These are phyloP conservation scores for Handroanthus guayacan DNA, from an alignment of 257 asterid species.

Conservation along the genomic window DNA sequence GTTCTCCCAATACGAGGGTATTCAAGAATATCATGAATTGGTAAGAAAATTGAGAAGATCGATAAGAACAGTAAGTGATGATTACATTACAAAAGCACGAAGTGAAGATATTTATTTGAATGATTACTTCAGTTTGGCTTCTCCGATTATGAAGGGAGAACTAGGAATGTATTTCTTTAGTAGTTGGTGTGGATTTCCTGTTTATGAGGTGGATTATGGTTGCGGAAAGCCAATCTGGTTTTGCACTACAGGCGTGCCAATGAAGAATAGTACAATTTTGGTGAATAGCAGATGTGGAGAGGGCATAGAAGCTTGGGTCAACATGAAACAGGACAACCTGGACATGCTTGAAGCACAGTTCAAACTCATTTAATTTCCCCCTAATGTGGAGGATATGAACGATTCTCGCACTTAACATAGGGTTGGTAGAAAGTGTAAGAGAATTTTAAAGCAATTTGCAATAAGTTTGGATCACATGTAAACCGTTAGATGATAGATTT, in stretches of 20 bases:
- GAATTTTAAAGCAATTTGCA: too few species aligned
- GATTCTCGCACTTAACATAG: too few species aligned
- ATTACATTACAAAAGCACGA: not conserved
- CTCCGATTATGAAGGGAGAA: not conserved
- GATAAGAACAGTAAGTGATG: constrained; percentile 1
- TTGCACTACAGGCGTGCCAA: constrained; percentile 37
- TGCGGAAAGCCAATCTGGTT: constrained; percentile 53
- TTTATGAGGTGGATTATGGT: constrained; percentile 53
- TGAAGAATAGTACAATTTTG: constrained; percentile 42
- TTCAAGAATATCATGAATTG: not conserved
- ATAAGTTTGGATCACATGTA: too few species aligned
- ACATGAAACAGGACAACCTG: constrained; percentile 38
- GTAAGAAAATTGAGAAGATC: not conserved
- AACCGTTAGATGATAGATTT: too few species aligned
- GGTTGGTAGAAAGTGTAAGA: too few species aligned
- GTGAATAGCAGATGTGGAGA: constrained; percentile 46
- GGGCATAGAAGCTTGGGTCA: constrained; percentile 55
- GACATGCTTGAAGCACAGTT: constrained; percentile 15
- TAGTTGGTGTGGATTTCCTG: constrained; percentile 56
- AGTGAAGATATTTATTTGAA: not conserved
- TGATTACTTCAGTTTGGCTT: not conserved
- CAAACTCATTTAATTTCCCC: not conserved
- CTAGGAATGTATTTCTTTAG: constrained; percentile 36
- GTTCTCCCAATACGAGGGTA: not conserved
- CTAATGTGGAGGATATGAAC: too few species aligned